phyloP scores from a whole-genome alignment of 257 asterid genomes.

The Mitragyna speciosa region DNA sequence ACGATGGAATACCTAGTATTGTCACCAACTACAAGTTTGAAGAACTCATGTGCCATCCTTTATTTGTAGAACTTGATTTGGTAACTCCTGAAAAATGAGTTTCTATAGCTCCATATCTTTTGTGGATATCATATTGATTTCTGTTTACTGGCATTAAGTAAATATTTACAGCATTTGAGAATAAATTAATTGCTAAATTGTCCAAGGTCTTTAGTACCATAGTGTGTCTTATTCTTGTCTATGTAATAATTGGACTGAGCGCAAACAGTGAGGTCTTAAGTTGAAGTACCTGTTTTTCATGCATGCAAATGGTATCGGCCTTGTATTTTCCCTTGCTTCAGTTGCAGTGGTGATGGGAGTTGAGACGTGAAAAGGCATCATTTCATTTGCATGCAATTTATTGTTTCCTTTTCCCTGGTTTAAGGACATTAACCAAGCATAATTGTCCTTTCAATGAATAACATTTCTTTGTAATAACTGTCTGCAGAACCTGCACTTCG shows the following conservation, averaged over 20 bases:
- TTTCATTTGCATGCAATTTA: background rate
- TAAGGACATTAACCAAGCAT: background rate
- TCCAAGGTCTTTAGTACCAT: background rate
- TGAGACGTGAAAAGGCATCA: background rate
- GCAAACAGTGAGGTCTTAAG: background rate
- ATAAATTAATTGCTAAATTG: no score
- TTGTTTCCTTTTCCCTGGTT: constrained; percentile 11
- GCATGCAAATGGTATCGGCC: background rate
- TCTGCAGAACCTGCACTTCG: constrained; percentile 81
- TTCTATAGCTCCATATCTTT: background rate
- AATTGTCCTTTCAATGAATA: background rate
- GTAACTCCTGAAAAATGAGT: background rate
- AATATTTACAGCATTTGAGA: background rate
- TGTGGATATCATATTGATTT: background rate
- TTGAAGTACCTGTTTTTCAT: background rate
- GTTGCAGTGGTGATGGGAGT: background rate
- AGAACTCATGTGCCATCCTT: background rate
- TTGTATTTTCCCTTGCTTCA: background rate
- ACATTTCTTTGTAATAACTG: constrained; percentile 17
- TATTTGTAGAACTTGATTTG: background rate
- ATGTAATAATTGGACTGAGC: background rate
- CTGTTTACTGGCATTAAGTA: background rate
- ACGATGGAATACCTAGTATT: background rate
- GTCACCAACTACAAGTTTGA: background rate
- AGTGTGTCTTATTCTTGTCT: background rate